Evolutionary conservation across 257 asterid genomes (phyloP), one percentile per base, ranked within the genome.

Genomic region (Forsythia viridissima): DNA sequence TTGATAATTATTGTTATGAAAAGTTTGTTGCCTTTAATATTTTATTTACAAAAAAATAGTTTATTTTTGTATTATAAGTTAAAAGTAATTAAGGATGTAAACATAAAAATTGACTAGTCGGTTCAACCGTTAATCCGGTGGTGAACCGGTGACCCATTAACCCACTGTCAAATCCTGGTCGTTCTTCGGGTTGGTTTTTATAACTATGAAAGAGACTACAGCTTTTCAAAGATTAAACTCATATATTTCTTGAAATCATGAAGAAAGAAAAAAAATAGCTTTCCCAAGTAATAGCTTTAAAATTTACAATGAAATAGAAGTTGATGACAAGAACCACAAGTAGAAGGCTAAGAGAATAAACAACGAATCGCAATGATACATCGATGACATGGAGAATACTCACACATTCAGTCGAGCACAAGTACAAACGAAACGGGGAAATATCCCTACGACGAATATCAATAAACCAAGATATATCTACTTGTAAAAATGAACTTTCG

Each of bases 401-500:
- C 2, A 30, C 70, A 63, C 18, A 30, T 63, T 8, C 3, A 21
- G 67, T 59, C 39, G 3, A 63, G 37, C 8, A 8, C n/a, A 18
- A 40, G 52, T 24, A 40, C 52, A 39, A 16, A 13, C 4, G 36
- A 6, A 51, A 24, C 0, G 36, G 10, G 15, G 3, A 73, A 66
- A 61, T 61, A 30, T 70, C 73, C 20, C 79, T 67, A 52, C 48
- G 52, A 73, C 63, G 37, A 73, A 76, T 16, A 21, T 70, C 55
- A 36, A 78, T 76, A 72, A 79, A 80, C 71, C 69, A 71, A 66
- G 44, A 3, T 44, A 80, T 11, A 5, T 8, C 9, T 77, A 81
- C 15, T 80, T 71, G 37, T 70, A 91, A 71, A 68, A 81, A 81
- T 93, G 88, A 52, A 46, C 80, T 48, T 86, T 93, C 39, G 91